phyloP scores from a whole-genome alignment of 2,329 filamentous ascomycete species.

The Colletotrichum melonis region DNA sequence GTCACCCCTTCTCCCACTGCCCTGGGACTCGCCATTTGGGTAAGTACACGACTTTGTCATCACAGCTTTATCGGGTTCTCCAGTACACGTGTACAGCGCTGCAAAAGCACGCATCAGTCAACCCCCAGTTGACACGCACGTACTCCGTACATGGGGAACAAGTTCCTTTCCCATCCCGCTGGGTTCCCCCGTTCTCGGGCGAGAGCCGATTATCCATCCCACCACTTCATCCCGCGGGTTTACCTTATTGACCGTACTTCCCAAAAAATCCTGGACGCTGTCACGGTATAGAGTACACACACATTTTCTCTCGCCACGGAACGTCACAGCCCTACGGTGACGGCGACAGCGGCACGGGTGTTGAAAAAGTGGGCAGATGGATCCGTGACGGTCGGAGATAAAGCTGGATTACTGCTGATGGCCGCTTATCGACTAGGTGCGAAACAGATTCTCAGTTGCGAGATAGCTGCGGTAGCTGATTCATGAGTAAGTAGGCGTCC shows the following conservation, averaged over 20 bases:
- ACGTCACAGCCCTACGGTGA: slow-evolving; percentile 15
- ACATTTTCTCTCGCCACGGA: not conserved
- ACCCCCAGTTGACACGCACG: no score
- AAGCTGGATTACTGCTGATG: not conserved
- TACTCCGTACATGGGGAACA: no score
- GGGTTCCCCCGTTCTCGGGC: not conserved
- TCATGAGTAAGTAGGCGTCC: not conserved
- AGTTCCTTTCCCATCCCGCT: no score
- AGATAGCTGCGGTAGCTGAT: not conserved
- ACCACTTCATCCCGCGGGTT: not conserved
- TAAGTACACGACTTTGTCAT: no score
- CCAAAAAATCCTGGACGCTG: not conserved
- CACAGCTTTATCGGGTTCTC: not conserved
- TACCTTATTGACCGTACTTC: not conserved
- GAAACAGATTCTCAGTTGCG: not conserved
- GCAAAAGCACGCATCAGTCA: not conserved
- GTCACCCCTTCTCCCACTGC: not conserved
- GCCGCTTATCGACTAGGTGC: not conserved
- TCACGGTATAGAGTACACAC: not conserved
- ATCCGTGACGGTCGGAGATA: not conserved
- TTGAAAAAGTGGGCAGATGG: not conserved
- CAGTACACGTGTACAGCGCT: not conserved
- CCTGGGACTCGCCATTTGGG: not conserved
- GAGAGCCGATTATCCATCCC: not conserved
- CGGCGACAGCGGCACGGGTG: not conserved